Evolutionary conservation across 2,329 filamentous ascomycete species (phyloP), one percentile per base, ranked within the genome.

Genomic region (Lasiodiplodia sp.): DNA sequence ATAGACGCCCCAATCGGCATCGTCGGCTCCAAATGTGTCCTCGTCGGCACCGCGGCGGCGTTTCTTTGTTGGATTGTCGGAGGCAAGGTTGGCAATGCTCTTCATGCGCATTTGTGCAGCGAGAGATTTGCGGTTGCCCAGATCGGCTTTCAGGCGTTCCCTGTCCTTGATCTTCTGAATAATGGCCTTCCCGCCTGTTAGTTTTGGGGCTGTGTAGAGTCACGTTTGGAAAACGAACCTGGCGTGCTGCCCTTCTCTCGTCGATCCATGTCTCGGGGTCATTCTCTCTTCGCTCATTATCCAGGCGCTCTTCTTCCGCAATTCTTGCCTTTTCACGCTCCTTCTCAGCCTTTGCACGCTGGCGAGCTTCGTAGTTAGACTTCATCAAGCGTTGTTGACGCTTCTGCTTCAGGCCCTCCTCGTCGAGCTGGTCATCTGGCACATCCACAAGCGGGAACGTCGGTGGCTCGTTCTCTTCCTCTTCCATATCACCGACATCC

Each of bases 101-200:
- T 98, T 98, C 96, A 99, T 99, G 71, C 96, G 92, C 82, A 97
- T 96, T 80, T 98, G 95, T 68, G 92, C 96, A 10, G 96, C 96
- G 23, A 97, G 89, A 0, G 94, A 97, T 80, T 99, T 99, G 76
- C 96, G 92, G 81, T 98, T 98, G 68, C 95, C 94, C 1, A 97
- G 87, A 76, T 99, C 96, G 53, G 94, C 93, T 82, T 97, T 97
- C 70, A 97, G 87, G 21, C 94, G 89, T 75, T 98, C 94, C 65
- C 94, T 91, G 73, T 98, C 95, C 79, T 97, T 97, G 80, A 99
- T 96, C 79, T 89, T 93, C 75, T 93, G 84, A 8, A 91, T 86
- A 2, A 97, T 84, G 25, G 88, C 87, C 71, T 88, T 81, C n/a
- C 82, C 77, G 25, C 31, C 38, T 16, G 38, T 67, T 16, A 67